Evolutionary conservation across 2,329 filamentous ascomycete genomes (phyloP).

Genomic region (Fusarium sp.): DNA sequence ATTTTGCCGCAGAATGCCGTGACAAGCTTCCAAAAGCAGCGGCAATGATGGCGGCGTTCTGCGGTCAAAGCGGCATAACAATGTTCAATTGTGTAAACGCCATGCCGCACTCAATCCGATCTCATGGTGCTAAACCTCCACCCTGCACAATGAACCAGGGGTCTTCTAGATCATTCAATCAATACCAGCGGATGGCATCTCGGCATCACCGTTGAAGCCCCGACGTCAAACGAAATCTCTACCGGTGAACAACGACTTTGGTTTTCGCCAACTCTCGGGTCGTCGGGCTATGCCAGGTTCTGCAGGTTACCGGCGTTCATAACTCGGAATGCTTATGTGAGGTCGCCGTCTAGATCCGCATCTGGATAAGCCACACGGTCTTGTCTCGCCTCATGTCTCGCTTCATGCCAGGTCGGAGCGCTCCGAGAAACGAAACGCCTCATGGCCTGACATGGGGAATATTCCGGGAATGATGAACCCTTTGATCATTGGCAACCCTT

Average conservation of each 20-base stretch:
- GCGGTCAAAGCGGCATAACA: constrained; percentile 11
- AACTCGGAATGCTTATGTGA: constrained; percentile 15
- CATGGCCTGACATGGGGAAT: constrained; percentile 20
- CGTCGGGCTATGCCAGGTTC: neutral
- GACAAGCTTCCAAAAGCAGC: neutral
- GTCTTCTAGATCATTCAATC: constrained; percentile 4
- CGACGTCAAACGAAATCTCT: neutral
- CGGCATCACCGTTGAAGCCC: constrained; percentile 11
- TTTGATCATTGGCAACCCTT: neutral
- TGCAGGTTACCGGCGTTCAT: neutral
- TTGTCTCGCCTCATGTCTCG: constrained; percentile 1
- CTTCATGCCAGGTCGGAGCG: constrained; percentile 18
- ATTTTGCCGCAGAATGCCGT: constrained; percentile 25
- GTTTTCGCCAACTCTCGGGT: neutral
- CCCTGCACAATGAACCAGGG: neutral
- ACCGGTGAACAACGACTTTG: neutral
- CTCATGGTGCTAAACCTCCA: neutral
- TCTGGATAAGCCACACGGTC: neutral
- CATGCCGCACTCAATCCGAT: neutral
- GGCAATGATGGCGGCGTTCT: constrained; percentile 25
- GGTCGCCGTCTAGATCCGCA: constrained; percentile 7
- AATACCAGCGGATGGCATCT: neutral
- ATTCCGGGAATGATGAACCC: neutral
- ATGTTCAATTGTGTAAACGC: neutral
- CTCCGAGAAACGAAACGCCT: constrained; percentile 18